phyloP scores from a whole-genome alignment of 768 basidiomycete species.

The Leccinum truebloodii region DNA sequence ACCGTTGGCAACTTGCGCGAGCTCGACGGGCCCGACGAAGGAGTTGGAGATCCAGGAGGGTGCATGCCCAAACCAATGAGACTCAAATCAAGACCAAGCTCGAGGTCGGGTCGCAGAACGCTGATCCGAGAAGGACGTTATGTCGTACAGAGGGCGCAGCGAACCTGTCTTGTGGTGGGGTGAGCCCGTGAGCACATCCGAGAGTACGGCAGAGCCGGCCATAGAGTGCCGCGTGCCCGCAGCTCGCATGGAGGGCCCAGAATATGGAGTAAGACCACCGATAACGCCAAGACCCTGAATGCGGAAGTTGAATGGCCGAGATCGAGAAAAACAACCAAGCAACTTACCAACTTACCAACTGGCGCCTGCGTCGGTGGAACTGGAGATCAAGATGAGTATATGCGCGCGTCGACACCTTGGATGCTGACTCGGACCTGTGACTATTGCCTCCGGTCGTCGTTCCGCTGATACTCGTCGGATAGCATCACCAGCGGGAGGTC shows the following conservation, averaged over 20 bases:
- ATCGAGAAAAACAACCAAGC: neutral
- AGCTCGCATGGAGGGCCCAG: constrained; percentile 25
- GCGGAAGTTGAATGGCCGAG: constrained; percentile 7
- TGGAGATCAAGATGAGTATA: constrained; percentile 12
- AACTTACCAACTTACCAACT: constrained; percentile 38
- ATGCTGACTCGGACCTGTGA: constrained; percentile 23
- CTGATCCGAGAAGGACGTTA: constrained; percentile 34
- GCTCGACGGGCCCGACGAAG: constrained; percentile 13
- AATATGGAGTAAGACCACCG: constrained; percentile 49
- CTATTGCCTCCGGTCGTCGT: constrained; percentile 23
- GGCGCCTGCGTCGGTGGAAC: constrained; percentile 45
- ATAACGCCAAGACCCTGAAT: constrained; percentile 46
- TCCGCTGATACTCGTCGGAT: constrained; percentile 53
- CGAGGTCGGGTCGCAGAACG: constrained; percentile 46
- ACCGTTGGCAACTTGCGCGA: constrained; percentile 9
- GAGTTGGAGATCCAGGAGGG: constrained; percentile 21
- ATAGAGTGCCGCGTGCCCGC: constrained; percentile 25
- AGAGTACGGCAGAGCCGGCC: constrained; percentile 16
- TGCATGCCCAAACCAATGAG: neutral
- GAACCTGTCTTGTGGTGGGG: constrained; percentile 26
- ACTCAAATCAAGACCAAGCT: constrained; percentile 1
- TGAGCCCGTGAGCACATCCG: constrained; percentile 18
- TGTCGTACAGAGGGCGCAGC: constrained; percentile 27
- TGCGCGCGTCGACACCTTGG: neutral
- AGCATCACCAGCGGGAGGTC: constrained; percentile 72